Evolutionary conservation across 1,284 basidiomycete genomes (phyloP), one percentile per base, ranked within the genome.

Genomic region (Malassezia caprae): DNA sequence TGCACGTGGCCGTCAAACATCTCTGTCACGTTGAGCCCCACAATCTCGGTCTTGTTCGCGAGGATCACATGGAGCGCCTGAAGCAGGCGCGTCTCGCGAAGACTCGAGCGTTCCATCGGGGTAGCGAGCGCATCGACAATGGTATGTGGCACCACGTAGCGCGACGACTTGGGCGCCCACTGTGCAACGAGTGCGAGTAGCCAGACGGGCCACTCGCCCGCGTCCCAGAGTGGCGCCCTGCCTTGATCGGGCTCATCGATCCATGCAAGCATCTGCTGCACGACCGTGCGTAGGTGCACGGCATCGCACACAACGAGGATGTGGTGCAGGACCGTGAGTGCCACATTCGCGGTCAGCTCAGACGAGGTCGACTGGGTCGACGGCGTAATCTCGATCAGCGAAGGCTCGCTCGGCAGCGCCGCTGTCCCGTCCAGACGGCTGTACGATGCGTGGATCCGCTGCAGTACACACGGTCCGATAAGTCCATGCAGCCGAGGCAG

Each of bases 21-120:
- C 68, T 96, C 90, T 1, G 88, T 88, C 0, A 91, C 90, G 4
- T 88, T 90, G 21, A 96, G 78, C 65, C 91, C 94, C 72, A 93
- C 82, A 53, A 96, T 79, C 24, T 88, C 86, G 12, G 82, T 84
- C 6, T 84, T 82, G 5, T 87, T 87, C 40, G 82, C 86, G 76
- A 94, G 85, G 59, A 78, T 37, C 44, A 39, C 27, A 28, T 52
- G 55, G 37, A 57, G 31, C n/a, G 55, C 44, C 37, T 52, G 47
- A 28, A 57, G 31, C 8, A 57, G 32, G 13, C 48, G 48, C 43
- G 49, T 46, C 28, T 50, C 35, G 15, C 54, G 54, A 15, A 50
- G 10, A 13, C 23, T 28, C 2, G 48, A 17, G 23, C n/a, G 23
- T 5, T 17, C 34, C 8, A 3, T 21, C 13, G 28, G 17, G 27